A percentile compares a stretch with the other conserved stretches of the same genome.
phyloP scores from a whole-genome alignment of 805 yeast genomes.

The Nakazawaea wickerhamii region DNA sequence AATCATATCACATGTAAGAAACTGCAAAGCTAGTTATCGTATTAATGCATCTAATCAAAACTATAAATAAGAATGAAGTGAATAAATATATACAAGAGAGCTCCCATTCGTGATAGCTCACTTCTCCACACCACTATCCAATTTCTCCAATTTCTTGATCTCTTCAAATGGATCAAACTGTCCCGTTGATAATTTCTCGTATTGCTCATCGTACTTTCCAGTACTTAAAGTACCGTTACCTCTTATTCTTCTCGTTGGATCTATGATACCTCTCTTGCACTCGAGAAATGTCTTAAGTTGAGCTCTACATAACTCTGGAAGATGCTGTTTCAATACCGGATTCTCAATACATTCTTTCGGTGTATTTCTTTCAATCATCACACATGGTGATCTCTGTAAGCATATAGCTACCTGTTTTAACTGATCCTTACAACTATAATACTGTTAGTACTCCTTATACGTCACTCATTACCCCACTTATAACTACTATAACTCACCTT shows the following conservation, averaged over 20 bases:
- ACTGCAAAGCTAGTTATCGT: too few species aligned
- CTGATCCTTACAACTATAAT: constrained; percentile 81
- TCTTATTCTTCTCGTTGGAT: constrained; percentile 83
- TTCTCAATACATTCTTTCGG: constrained; percentile 84
- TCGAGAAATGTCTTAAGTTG: constrained; percentile 83
- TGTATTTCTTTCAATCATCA: constrained; percentile 78
- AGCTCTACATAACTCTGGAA: constrained; percentile 86
- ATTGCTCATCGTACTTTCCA: constrained; percentile 87
- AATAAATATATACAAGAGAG: constrained; percentile 1
- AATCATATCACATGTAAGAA: too few species aligned
- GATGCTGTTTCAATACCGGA: constrained; percentile 66
- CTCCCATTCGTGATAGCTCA: constrained; percentile 13
- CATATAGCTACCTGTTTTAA: constrained; percentile 94
- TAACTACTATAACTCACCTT: constrained; percentile 34
- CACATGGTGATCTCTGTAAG: constrained; percentile 94
- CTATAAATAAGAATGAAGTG: background rate
- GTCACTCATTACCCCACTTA: too few species aligned
- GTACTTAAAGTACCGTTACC: constrained; percentile 93
- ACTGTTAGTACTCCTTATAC: constrained; percentile 4
- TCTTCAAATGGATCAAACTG: constrained; percentile 80
- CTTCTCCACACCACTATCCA: constrained; percentile 47
- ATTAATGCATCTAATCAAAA: constrained; percentile 8
- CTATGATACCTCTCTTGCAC: constrained; percentile 87
- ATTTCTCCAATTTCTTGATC: constrained; percentile 59
- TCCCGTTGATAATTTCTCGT: constrained; percentile 72